A percentile compares a stretch with the other conserved stretches of the same genome.
These are phyloP conservation scores for Umbellularia californica DNA, from an alignment of 164 flowering plant genomes.

Conservation along the genomic window DNA sequence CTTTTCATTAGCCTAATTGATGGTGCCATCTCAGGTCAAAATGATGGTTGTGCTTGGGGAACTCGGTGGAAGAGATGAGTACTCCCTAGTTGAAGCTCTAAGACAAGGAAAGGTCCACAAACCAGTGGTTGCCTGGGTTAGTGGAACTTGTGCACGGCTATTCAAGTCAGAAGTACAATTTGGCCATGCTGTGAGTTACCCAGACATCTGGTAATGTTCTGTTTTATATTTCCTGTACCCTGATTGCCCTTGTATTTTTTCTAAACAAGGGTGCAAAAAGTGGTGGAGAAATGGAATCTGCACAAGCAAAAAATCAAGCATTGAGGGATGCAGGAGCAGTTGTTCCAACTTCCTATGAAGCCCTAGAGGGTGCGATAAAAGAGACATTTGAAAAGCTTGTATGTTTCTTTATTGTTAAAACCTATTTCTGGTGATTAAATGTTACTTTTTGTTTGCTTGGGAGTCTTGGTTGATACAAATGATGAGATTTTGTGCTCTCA, in stretches of 20 bases:
- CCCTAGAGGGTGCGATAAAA: constrained; percentile 76
- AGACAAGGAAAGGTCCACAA: constrained; percentile 85
- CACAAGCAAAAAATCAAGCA: constrained; percentile 97
- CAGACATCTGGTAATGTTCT: not conserved
- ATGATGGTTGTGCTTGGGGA: constrained; percentile 99
- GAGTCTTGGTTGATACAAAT: not conserved
- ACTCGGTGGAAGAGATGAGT: constrained; percentile 99
- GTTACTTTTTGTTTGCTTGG: not conserved
- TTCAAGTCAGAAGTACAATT: constrained; percentile 99
- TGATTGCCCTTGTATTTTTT: not conserved
- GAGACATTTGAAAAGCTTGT: constrained; percentile 94
- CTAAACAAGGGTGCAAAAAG: constrained; percentile 82
- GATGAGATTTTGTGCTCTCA: not conserved
- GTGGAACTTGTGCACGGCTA: constrained; percentile 96
- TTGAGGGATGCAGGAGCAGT: constrained; percentile 89
- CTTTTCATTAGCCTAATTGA: too few species aligned
- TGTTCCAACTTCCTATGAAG: constrained; percentile 96
- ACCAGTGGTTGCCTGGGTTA: constrained; percentile 99
- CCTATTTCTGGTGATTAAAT: not conserved
- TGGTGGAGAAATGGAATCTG: constrained; percentile 99
- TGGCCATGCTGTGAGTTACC: constrained; percentile 91
- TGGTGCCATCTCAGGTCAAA: constrained; percentile 52
- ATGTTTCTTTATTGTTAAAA: constrained; percentile 4
- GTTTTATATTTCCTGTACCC: not conserved
- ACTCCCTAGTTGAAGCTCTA: constrained; percentile 95